These are phyloP conservation scores for Hypoxylon intermedium DNA, from an alignment of 495 filamentous ascomycete species.

Conservation along the genomic window DNA sequence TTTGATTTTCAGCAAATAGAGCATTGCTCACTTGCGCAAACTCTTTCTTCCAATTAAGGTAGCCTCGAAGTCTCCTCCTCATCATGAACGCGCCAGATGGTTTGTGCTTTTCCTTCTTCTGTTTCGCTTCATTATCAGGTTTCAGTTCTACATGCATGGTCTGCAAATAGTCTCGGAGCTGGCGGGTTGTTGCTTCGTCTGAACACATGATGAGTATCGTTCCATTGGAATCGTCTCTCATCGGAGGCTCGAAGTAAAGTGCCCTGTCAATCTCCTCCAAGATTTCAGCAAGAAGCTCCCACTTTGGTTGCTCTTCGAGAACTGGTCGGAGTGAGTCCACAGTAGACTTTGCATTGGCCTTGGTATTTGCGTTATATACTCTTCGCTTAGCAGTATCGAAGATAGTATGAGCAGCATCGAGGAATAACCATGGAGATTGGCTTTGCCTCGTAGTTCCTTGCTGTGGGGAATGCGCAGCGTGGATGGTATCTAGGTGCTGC, in stretches of 20 bases:
- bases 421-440: conserved; percentile 94
- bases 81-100: conserved; percentile 86
- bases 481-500: conserved; percentile 91
- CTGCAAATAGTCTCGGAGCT: conserved; percentile 89
- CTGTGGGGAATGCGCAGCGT: conserved; percentile 86
- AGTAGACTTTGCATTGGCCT: conserved; percentile 48
- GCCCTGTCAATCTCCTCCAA: conserved; percentile 94
- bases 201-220: conserved; percentile 95
- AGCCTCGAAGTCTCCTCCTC: conserved; percentile 83
- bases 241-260: conserved; percentile 78
- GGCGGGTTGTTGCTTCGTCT: conserved; percentile 84
- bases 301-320: conserved; percentile 93
- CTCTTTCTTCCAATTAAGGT: conserved; percentile 89
- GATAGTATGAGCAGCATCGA: conserved; percentile 92
- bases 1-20: conserved; percentile 79
- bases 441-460: conserved; percentile 86
- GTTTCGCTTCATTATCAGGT: conserved; percentile 47
- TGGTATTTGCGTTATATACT: conserved; percentile 71
- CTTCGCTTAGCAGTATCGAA: conserved; percentile 89
- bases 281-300: conserved; percentile 83
- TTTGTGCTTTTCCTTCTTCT: conserved; percentile 58
- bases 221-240: conserved; percentile 84
- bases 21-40: conserved; percentile 82
- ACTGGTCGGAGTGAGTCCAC: conserved; percentile 81
- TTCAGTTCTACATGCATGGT: conserved; percentile 81